These are phyloP conservation scores for Suillus paluster DNA, from an alignment of 768 basidiomycete genomes.

Conservation along the genomic window DNA sequence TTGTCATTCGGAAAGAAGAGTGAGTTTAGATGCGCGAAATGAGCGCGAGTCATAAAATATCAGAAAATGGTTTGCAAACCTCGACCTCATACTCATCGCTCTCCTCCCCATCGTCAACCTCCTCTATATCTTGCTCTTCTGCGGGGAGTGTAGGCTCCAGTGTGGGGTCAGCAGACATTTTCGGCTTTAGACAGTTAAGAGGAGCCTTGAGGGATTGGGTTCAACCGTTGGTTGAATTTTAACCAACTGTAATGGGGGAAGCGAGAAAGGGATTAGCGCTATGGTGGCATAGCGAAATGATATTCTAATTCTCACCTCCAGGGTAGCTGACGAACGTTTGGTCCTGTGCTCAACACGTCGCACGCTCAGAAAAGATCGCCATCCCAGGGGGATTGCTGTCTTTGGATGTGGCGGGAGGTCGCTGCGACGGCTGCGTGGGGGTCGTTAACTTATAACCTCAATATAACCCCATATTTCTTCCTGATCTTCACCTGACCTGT, in stretches of 20 bases:
- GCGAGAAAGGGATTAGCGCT: conserved; percentile 18
- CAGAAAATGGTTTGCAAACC: conserved; percentile 17
- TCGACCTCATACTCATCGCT: conserved; percentile 31
- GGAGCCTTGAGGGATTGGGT: conserved; percentile 14
- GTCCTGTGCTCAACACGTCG: conserved; percentile 12
- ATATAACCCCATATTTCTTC: not conserved
- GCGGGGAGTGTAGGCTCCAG: conserved; percentile 13
- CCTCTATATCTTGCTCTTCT: conserved; percentile 16
- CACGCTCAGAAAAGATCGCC: conserved; percentile 10
- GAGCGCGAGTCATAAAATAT: not conserved
- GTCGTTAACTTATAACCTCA: not conserved
- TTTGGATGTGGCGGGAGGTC: conserved; percentile 7
- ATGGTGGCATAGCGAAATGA: conserved; percentile 15
- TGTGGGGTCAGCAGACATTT: conserved; percentile 27
- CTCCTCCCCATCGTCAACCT: conserved; percentile 27
- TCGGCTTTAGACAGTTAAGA: conserved; percentile 1
- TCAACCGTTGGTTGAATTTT: not conserved
- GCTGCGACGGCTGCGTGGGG: not conserved
- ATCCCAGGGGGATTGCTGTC: conserved; percentile 8
- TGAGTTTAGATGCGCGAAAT: not conserved
- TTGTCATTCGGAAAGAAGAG: not conserved
- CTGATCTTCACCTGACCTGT: too few relatives aligned
- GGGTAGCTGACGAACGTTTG: conserved; percentile 12
- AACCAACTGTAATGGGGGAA: conserved; percentile 7
- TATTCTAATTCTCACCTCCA: conserved; percentile 5